Conservation (phyloP, 495 filamentous ascomycete genomes). For the Aspergillus taichungensis region DNA sequence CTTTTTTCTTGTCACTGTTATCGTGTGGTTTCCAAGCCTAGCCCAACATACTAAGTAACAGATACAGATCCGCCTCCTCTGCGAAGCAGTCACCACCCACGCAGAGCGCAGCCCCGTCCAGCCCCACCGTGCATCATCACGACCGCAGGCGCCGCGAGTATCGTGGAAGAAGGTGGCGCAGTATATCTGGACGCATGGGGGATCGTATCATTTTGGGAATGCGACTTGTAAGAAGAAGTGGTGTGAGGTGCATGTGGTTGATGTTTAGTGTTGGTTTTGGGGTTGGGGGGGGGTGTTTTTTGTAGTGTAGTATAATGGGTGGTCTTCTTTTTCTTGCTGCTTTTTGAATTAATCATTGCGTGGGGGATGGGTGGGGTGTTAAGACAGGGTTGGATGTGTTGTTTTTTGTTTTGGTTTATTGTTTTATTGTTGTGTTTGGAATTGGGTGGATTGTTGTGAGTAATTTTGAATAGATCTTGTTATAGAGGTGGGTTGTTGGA, state of each 20-base stretch:
- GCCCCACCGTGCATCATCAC: neutral
- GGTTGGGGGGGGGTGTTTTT: too few species aligned
- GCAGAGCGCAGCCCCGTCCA: conserved; percentile 7
- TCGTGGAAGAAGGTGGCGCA: conserved; percentile 79
- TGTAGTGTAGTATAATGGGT: too few species aligned
- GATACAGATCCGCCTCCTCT: conserved; percentile 25
- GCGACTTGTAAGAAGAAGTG: conserved; percentile 84
- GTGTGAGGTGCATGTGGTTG: conserved; percentile 27
- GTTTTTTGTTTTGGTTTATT: too few species aligned
- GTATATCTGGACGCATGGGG: conserved; percentile 61
- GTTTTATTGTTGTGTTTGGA: too few species aligned
- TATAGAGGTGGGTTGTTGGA: too few species aligned
- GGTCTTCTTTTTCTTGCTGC: too few species aligned
- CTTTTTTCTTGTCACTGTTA: neutral
- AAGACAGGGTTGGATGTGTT: too few species aligned
- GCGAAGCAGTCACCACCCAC: conserved; percentile 30
- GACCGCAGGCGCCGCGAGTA: conserved; percentile 37
- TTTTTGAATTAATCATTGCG: too few species aligned
- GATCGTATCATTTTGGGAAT: conserved; percentile 77
- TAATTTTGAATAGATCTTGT: too few species aligned
- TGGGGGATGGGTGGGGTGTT: too few species aligned
- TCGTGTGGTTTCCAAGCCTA: too few species aligned
- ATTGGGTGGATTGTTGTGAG: too few species aligned
- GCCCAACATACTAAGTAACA: conserved; percentile 15
- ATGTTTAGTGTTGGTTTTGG: conserved; percentile 1